Evolutionary conservation across 1,284 basidiomycete species (phyloP).

Genomic region (Boletellus deceptivus): DNA sequence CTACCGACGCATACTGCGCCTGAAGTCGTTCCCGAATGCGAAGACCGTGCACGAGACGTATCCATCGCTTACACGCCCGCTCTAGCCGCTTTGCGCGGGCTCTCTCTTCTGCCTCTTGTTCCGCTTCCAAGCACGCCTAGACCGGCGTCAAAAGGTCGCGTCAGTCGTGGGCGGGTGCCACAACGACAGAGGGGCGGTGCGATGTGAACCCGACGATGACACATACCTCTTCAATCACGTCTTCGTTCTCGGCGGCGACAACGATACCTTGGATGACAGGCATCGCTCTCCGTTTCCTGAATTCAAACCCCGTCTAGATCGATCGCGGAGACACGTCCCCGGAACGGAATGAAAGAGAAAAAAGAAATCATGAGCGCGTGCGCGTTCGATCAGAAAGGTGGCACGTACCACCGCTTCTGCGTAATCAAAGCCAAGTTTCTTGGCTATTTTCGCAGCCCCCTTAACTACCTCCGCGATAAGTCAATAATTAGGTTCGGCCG

Average conservation of each 20-base stretch:
- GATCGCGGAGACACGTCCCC: constrained; percentile 6
- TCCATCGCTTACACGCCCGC: constrained; percentile 86
- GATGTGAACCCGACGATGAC: constrained; percentile 11
- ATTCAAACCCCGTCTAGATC: constrained; percentile 87
- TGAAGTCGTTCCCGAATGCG: constrained; percentile 81
- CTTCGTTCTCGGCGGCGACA: constrained; percentile 79
- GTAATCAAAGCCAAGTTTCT: constrained; percentile 82
- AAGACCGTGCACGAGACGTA: constrained; percentile 83
- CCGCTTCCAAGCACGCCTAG: constrained; percentile 83
- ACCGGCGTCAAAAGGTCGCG: constrained; percentile 13
- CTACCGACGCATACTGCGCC: constrained; percentile 67
- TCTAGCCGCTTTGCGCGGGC: constrained; percentile 77
- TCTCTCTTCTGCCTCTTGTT: constrained; percentile 75
- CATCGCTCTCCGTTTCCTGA: constrained; percentile 84
- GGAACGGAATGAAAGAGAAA: background rate
- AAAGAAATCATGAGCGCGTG: constrained; percentile 5
- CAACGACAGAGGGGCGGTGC: background rate
- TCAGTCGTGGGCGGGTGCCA: constrained; percentile 9
- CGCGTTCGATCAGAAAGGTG: constrained; percentile 12
- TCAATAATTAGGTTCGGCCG: constrained; percentile 5
- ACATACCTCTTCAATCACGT: constrained; percentile 72
- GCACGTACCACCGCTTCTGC: constrained; percentile 87
- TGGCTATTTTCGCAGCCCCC: constrained; percentile 86
- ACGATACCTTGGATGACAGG: constrained; percentile 89
- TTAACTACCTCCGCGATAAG: constrained; percentile 56